phyloP scores from a whole-genome alignment of 345 rosid genomes.

The Corchorus capsularis region DNA sequence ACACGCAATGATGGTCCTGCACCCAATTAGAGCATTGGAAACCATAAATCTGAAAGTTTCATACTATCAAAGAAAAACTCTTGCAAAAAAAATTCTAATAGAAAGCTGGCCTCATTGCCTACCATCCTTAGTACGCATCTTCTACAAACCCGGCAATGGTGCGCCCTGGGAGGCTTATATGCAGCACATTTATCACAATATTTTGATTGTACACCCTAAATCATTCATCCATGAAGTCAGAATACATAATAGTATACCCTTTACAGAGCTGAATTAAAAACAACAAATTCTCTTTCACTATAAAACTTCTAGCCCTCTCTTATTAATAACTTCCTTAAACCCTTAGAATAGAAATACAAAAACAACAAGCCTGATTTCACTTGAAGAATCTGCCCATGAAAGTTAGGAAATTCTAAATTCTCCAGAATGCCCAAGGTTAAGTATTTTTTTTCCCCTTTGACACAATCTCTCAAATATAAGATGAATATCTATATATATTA shows the following conservation, averaged over 20 bases:
- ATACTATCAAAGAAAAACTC: background rate
- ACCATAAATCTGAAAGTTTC: conserved; percentile 4
- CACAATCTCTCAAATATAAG: background rate
- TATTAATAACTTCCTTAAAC: background rate
- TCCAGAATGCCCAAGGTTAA: background rate
- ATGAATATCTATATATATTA: background rate
- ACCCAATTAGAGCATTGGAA: conserved; percentile 24
- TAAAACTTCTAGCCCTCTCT: background rate
- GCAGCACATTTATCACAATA: conserved; percentile 78
- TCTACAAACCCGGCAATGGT: conserved; percentile 91
- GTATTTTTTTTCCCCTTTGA: background rate
- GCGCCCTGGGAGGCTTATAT: conserved; percentile 82
- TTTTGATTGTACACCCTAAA: conserved; percentile 56
- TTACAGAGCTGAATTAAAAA: background rate
- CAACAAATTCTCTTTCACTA: background rate
- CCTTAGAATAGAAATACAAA: background rate
- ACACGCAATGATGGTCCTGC: conserved; percentile 93
- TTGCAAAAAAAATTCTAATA: conserved; percentile 2
- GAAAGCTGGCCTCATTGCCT: conserved; percentile 36
- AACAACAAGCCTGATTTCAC: background rate
- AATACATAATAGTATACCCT: background rate
- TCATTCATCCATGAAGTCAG: conserved; percentile 11
- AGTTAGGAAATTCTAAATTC: background rate
- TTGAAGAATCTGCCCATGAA: background rate
- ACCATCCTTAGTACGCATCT: conserved; percentile 94